Evolutionary conservation across 139 green algal genomes (phyloP), one percentile per base, ranked within the genome.

Genomic region (Chlorella sp.): DNA sequence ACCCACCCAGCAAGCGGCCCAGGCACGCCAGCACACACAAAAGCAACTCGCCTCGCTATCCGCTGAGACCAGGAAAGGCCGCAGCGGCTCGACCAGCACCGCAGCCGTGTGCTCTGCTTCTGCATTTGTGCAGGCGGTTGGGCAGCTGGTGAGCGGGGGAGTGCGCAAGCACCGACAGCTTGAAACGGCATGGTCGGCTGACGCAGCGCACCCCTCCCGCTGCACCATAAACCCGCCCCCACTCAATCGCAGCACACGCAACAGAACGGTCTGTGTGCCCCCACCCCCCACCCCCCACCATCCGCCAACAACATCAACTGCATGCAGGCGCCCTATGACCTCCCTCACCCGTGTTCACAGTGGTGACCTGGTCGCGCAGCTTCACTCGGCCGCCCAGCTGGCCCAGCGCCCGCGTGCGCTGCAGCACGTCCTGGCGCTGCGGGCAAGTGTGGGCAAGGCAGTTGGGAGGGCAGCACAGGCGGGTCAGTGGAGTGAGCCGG

Each of bases 81-180:
- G 90, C 87, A 97, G 95, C 56, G 93, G 90, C 85, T 96, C 93
- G 84, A 97, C 93, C 70, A 90, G 79, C 32, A 97, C 62, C 1
- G 92, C 91, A 0, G 84, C 86, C 5, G 90, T 85, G n/a, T 79
- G 65, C 32, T 82, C 58, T 43, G 64, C 51, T 34, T 81, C 75
- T 79, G 40, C 74, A 64, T 40, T 60, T 32, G 24, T 54, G 17
- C 38, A 20, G 11, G 24, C 22, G 36, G 58, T 36, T 28, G 28
- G 81, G 8, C 54, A 51, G 7, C 40, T 38, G 81, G 81, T 14
- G 36, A 36, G 68, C 30, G 24, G 11, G 81, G 67, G 28, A 11
- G 19, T 7, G 64, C 9, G 3, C 2, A 26, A 13, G 76, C n/a
- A n/a, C n/a, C n/a, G n/a, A n/a, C n/a, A n/a, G n/a, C n/a, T n/a